These are phyloP conservation scores for Cadophora sp. DNA, from an alignment of 2,329 filamentous ascomycete genomes.

Conservation along the genomic window DNA sequence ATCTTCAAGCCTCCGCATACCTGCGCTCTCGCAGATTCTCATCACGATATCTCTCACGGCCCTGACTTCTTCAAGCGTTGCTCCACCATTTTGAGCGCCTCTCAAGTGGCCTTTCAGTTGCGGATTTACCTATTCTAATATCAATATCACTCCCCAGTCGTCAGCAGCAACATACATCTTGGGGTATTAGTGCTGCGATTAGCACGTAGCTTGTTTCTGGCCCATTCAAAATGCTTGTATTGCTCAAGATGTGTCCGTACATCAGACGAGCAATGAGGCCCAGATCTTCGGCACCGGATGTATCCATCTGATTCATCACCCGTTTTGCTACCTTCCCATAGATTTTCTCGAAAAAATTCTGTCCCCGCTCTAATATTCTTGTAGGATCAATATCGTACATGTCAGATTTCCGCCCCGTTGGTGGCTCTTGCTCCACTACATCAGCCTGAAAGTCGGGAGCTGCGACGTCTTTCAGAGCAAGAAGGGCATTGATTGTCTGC, in stretches of 20 bases:
- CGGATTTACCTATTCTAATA: constrained; percentile 52
- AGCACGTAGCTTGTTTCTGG: constrained; percentile 59
- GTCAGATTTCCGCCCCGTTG: constrained; percentile 49
- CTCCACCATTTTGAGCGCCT: constrained; percentile 57
- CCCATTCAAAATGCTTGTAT: constrained; percentile 52
- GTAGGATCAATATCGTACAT: constrained; percentile 46
- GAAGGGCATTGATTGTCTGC: constrained; percentile 52
- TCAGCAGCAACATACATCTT: constrained; percentile 51
- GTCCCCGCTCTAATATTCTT: constrained; percentile 51
- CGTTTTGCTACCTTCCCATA: constrained; percentile 57
- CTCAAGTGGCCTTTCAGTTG: constrained; percentile 60
- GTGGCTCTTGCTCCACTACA: constrained; percentile 43
- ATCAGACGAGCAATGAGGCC: constrained; percentile 54
- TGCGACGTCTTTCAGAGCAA: constrained; percentile 52
- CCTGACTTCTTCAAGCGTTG: constrained; percentile 54
- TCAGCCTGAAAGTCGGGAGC: constrained; percentile 51
- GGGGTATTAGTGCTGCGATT: constrained; percentile 57
- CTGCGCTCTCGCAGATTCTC: constrained; percentile 53
- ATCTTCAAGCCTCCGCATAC: constrained; percentile 51
- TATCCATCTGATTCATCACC: constrained; percentile 56
- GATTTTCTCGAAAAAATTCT: constrained; percentile 54
- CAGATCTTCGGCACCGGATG: constrained; percentile 57
- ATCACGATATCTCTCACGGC: constrained; percentile 55
- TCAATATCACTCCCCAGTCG: constrained; percentile 19
- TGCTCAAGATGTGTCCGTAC: constrained; percentile 58